Evolutionary conservation across 2,329 filamentous ascomycete species (phyloP).

Genomic region (Diaporthe helianthi): DNA sequence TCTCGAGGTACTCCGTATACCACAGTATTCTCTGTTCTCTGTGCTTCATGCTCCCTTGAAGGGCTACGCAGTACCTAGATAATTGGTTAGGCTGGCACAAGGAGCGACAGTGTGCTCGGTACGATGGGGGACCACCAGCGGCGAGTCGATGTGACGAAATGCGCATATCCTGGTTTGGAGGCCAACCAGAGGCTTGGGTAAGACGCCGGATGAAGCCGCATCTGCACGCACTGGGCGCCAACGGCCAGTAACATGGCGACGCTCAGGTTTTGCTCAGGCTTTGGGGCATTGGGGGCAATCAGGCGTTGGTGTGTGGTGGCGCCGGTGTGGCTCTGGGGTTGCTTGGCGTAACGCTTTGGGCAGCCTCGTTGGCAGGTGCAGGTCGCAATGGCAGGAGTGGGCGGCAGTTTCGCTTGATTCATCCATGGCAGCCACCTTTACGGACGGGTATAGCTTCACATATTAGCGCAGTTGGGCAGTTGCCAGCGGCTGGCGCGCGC

Average conservation of each 20-base stretch:
- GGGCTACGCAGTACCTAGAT: no score
- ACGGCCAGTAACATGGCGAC: slow-evolving; percentile 24
- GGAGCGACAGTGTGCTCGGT: background rate
- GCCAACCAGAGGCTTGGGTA: slow-evolving; percentile 30
- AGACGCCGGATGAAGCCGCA: slow-evolving; percentile 16
- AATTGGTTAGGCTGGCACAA: background rate
- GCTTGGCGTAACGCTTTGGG: slow-evolving; percentile 17
- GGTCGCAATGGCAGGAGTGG: slow-evolving; percentile 5
- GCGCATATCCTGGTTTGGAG: slow-evolving; percentile 11
- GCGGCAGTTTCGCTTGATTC: background rate
- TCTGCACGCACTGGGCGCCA: slow-evolving; percentile 27
- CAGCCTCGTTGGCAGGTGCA: background rate
- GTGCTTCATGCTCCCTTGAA: no score
- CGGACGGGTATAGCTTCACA: slow-evolving; percentile 1
- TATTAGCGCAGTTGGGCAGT: slow-evolving; percentile 18
- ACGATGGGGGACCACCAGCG: background rate
- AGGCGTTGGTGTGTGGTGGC: background rate
- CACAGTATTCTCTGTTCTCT: no score
- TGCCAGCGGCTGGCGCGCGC: slow-evolving; percentile 29
- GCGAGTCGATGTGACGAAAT: slow-evolving; percentile 25
- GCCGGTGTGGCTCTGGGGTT: background rate
- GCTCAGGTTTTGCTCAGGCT: background rate
- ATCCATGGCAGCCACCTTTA: background rate
- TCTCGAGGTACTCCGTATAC: slow-evolving; percentile 13
- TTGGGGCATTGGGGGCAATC: no score